phyloP scores from a whole-genome alignment of 202 grass and related monocot species.

The Digitaria exilis region DNA sequence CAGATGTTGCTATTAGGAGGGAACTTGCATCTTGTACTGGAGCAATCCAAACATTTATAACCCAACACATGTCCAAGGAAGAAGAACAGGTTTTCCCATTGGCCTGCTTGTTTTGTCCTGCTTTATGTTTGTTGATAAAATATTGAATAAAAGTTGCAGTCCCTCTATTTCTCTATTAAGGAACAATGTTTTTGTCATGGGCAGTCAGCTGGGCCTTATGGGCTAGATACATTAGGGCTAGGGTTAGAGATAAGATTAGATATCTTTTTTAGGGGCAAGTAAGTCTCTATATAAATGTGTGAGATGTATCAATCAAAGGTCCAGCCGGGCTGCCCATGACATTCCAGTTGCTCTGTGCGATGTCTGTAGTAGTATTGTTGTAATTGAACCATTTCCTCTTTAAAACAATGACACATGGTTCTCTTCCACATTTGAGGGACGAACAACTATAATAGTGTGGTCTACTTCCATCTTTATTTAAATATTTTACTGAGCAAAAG shows the following conservation, averaged over 20 bases:
- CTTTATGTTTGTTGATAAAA: background rate
- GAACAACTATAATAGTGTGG: background rate
- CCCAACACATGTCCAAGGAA: constrained; percentile 98
- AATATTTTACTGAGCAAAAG: background rate
- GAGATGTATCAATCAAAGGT: no score
- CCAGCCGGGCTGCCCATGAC: no score
- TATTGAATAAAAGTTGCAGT: background rate
- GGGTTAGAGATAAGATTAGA: no score
- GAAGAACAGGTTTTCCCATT: constrained; percentile 72
- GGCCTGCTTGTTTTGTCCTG: background rate
- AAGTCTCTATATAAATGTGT: no score
- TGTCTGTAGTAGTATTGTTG: background rate
- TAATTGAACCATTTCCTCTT: background rate
- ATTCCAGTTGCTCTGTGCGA: background rate
- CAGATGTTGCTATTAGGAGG: constrained; percentile 55
- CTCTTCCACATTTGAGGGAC: background rate
- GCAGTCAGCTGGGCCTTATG: no score
- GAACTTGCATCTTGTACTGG: constrained; percentile 90
- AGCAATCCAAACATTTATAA: constrained; percentile 75
- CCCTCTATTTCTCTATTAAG: constrained; percentile 2
- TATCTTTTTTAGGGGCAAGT: no score
- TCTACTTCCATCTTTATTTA: background rate
- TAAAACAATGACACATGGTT: background rate
- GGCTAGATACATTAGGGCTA: no score
- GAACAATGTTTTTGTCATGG: no score